A percentile compares a stretch with the other conserved stretches of the same genome.
Conservation (phyloP, 2,329 filamentous ascomycete genomes). For the Aspergillaceae sp. region DNA sequence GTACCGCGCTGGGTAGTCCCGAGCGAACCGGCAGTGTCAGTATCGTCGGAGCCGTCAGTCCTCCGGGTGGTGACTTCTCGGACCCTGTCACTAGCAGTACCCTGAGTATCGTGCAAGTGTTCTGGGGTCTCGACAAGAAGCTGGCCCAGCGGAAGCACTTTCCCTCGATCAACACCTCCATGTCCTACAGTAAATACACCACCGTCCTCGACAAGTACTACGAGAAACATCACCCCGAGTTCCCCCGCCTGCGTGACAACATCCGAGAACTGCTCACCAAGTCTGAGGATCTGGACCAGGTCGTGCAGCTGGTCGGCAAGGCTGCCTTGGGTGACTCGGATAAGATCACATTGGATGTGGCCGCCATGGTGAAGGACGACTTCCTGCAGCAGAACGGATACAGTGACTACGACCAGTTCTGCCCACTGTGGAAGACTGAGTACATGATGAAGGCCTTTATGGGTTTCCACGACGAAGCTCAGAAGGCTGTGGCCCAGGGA, state of each 20-base stretch:
- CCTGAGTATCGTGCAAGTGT: slow-evolving; percentile 95
- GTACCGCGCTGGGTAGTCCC: slow-evolving; percentile 76
- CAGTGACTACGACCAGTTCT: slow-evolving; percentile 98
- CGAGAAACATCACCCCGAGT: slow-evolving; percentile 86
- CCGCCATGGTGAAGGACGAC: slow-evolving; percentile 89
- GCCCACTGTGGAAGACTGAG: slow-evolving; percentile 97
- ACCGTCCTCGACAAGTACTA: slow-evolving; percentile 84
- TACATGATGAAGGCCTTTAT: slow-evolving; percentile 99
- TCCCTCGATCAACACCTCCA: slow-evolving; percentile 90
- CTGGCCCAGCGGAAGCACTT: slow-evolving; percentile 98
- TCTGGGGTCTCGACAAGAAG: slow-evolving; percentile 99
- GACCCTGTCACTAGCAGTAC: slow-evolving; percentile 93
- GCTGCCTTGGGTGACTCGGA: slow-evolving; percentile 90
- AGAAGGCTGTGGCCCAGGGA: slow-evolving; percentile 88
- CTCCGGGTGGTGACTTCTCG: slow-evolving; percentile 97
- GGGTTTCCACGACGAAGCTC: slow-evolving; percentile 92
- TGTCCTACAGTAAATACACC: slow-evolving; percentile 97
- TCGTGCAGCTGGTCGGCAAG: slow-evolving; percentile 97
- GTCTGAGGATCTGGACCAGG: slow-evolving; percentile 95
- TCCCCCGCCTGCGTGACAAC: slow-evolving; percentile 83
- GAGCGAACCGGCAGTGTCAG: slow-evolving; percentile 86
- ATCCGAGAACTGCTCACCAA: slow-evolving; percentile 90
- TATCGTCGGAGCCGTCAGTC: slow-evolving; percentile 94
- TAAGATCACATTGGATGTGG: slow-evolving; percentile 95
- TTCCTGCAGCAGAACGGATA: slow-evolving; percentile 99